phyloP scores from a whole-genome alignment of 352 stramenopile species.

The Phytophthora litchii region DNA sequence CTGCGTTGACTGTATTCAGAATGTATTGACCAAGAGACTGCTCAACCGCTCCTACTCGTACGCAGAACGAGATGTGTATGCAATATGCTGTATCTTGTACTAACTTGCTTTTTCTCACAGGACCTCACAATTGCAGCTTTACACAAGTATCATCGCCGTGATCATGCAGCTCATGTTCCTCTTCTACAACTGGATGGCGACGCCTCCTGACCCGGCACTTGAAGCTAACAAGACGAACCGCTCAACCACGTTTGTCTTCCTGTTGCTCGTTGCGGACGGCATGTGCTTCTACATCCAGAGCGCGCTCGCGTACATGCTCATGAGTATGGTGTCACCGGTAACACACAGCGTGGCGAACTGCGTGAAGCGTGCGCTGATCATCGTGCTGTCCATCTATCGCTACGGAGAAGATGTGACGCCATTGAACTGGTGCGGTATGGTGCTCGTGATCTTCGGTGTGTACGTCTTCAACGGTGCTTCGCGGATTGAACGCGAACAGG shows the following conservation, averaged over 20 bases:
- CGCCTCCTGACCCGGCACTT: conserved; percentile 31
- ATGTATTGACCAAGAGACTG: conserved; percentile 90
- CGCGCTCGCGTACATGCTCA: conserved; percentile 90
- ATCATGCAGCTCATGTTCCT: conserved; percentile 87
- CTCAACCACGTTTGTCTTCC: conserved; percentile 52
- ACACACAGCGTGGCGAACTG: conserved; percentile 92
- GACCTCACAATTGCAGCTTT: conserved; percentile 88
- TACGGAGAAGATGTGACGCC: conserved; percentile 88
- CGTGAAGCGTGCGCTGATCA: conserved; percentile 90
- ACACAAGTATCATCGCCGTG: conserved; percentile 88
- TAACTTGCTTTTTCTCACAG: conserved; percentile 31
- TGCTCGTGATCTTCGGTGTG: conserved; percentile 88
- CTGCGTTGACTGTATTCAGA: conserved; percentile 93
- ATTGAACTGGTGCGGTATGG: conserved; percentile 86
- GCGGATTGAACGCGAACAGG: conserved; percentile 57
- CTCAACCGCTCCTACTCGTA: conserved; percentile 85
- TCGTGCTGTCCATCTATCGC: conserved; percentile 91
- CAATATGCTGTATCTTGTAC: conserved; percentile 1
- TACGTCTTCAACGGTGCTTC: conserved; percentile 86
- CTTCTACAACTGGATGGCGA: conserved; percentile 63
- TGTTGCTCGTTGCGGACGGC: conserved; percentile 68
- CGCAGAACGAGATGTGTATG: conserved; percentile 5
- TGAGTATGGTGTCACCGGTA: conserved; percentile 91
- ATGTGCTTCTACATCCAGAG: conserved; percentile 92
- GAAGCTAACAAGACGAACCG: conserved; percentile 33